These are phyloP conservation scores for Alloascoidea africana DNA, from an alignment of 805 yeast genomes.

Conservation along the genomic window DNA sequence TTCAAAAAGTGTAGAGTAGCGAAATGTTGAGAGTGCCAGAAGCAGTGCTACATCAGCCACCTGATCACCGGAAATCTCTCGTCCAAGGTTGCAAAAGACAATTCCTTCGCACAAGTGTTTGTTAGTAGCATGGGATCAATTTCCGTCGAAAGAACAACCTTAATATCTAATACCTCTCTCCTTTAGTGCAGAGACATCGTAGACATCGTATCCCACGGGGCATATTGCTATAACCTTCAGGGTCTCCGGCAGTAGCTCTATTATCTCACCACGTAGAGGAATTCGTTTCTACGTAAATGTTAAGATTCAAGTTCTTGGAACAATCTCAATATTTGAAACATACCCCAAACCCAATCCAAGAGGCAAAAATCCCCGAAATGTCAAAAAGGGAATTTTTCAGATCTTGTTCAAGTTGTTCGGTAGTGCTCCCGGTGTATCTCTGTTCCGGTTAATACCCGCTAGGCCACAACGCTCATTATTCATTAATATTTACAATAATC, in stretches of 20 bases:
- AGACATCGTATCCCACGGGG: slow-evolving; percentile 46
- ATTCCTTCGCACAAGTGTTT: slow-evolving; percentile 21
- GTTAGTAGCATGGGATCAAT: neutral
- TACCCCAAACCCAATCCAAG: slow-evolving; percentile 26
- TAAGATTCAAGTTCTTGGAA: slow-evolving; percentile 13
- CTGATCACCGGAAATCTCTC: slow-evolving; percentile 34
- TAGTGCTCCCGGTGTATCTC: neutral
- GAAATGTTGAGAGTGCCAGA: slow-evolving; percentile 41
- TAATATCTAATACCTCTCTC: slow-evolving; percentile 15
- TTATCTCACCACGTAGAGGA: slow-evolving; percentile 12
- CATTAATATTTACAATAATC: no score
- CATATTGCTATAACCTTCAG: slow-evolving; percentile 37
- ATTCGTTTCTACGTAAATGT: slow-evolving; percentile 11
- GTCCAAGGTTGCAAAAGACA: slow-evolving; percentile 39
- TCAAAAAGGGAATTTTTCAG: slow-evolving; percentile 17
- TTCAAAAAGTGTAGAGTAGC: slow-evolving; percentile 37
- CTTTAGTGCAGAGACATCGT: slow-evolving; percentile 28
- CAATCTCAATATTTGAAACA: no score
- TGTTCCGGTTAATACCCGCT: no score
- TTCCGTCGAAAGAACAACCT: no score
- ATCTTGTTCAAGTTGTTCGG: slow-evolving; percentile 15
- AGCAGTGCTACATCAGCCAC: slow-evolving; percentile 62
- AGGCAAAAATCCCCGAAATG: slow-evolving; percentile 21
- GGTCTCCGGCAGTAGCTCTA: slow-evolving; percentile 29
- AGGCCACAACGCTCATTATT: no score